Percentiles rank a stretch among this genome's conserved stretches.
Evolutionary conservation across 139 green algal genomes (phyloP).

Genomic region (Chlamydomonas sp.): DNA sequence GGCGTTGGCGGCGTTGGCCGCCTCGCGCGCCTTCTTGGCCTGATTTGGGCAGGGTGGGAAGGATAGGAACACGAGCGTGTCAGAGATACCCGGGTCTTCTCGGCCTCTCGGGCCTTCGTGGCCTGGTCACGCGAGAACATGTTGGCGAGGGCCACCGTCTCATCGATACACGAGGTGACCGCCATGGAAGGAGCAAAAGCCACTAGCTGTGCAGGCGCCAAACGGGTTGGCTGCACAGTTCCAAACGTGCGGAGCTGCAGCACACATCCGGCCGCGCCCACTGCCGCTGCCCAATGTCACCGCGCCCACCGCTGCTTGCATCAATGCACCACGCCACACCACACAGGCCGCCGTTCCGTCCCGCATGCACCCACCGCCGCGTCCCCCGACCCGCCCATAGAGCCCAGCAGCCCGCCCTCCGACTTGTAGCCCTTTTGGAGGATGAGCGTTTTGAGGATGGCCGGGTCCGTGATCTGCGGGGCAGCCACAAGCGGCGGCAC

Average conservation of each 20-base stretch:
- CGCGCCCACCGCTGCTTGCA: not conserved
- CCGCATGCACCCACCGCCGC: slow-evolving; percentile 1
- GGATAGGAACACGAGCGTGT: not conserved
- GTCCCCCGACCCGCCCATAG: not conserved
- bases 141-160: too few relatives aligned
- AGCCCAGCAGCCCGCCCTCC: slow-evolving; percentile 32
- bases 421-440: slow-evolving; percentile 85
- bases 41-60: not conserved
- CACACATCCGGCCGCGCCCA: too few relatives aligned
- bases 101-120: too few relatives aligned
- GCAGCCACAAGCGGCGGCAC: too few relatives aligned
- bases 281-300: not conserved
- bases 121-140: too few relatives aligned
- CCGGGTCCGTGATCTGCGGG: slow-evolving; percentile 73
- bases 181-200: too few relatives aligned
- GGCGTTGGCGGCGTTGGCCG: slow-evolving; percentile 61
- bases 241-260: too few relatives aligned
- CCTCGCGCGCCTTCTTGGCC: slow-evolving; percentile 21
- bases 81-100: not conserved
- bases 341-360: not conserved
- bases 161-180: too few relatives aligned
- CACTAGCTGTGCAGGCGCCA: too few relatives aligned
- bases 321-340: not conserved
- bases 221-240: too few relatives aligned
- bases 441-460: slow-evolving; percentile 94